A percentile compares a stretch with the other conserved stretches of the same genome.
Evolutionary conservation across 2,329 filamentous ascomycete species (phyloP).

Genomic region (Colletotrichum trifolii): DNA sequence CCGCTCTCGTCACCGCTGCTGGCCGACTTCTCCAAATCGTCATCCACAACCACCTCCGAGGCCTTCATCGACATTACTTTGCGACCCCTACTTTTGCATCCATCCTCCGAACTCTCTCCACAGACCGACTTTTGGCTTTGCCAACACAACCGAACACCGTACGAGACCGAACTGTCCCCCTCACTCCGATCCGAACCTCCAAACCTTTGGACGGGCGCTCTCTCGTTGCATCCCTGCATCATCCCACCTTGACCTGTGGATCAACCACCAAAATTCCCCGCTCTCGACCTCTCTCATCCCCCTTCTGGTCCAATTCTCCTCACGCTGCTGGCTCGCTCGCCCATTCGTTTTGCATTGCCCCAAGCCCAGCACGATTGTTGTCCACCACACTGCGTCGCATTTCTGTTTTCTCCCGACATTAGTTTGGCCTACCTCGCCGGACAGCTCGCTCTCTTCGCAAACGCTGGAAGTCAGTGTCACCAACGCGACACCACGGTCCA

Average conservation of each 20-base stretch:
- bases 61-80: constrained; percentile 1
- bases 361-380: constrained; percentile 18
- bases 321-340: constrained; percentile 17
- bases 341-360: constrained; percentile 21
- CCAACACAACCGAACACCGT: constrained; percentile 25
- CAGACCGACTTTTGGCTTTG: constrained; percentile 12
- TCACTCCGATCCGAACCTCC: neutral
- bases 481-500: constrained; percentile 3
- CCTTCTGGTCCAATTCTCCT: constrained; percentile 29
- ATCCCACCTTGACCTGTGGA: constrained; percentile 36
- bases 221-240: constrained; percentile 35
- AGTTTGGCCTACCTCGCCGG: neutral
- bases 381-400: constrained; percentile 22
- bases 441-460: constrained; percentile 9
- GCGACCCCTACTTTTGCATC: constrained; percentile 7
- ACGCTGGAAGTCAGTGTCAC: constrained; percentile 3
- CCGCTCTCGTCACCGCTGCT: neutral
- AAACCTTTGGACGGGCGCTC: constrained; percentile 24
- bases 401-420: constrained; percentile 2
- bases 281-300: constrained; percentile 35
- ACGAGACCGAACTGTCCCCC: constrained; percentile 20
- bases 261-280: constrained; percentile 35
- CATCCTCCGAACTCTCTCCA: neutral
- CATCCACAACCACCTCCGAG: neutral
- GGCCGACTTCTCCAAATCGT: neutral